Evolutionary conservation across 768 basidiomycete species (phyloP).

Genomic region (Lentinula aciculospora): DNA sequence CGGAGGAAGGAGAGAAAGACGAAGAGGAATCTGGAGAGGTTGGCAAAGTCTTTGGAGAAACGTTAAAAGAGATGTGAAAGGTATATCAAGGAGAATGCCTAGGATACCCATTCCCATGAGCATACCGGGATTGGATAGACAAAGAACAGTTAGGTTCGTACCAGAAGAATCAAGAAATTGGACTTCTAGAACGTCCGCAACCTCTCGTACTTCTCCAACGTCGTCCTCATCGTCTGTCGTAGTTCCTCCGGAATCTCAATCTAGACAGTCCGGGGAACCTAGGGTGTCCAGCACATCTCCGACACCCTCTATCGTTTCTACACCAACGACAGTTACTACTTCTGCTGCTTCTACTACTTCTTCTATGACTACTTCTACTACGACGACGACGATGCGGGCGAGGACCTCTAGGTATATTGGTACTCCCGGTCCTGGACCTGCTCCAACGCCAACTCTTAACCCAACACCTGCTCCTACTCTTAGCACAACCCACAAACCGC

Average conservation of each 20-base stretch:
- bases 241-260: slow-evolving; percentile 2
- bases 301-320: neutral
- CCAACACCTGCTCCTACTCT: neutral
- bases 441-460: neutral
- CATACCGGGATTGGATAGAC: slow-evolving; percentile 3
- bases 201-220: slow-evolving; percentile 18
- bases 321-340: neutral
- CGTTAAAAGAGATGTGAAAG: slow-evolving; percentile 24
- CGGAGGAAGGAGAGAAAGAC: slow-evolving; percentile 26
- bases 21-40: neutral
- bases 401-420: too few relatives aligned
- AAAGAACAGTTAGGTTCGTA: slow-evolving; percentile 21
- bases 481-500: neutral
- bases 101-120: neutral
- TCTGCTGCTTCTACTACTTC: neutral
- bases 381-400: neutral
- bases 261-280: neutral
- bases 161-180: slow-evolving; percentile 15
- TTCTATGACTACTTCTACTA: neutral
- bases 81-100: slow-evolving; percentile 16
- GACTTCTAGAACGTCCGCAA: neutral
- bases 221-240: too few relatives aligned
- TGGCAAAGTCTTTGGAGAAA: slow-evolving; percentile 14
- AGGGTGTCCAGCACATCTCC: neutral
- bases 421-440: neutral